Evolutionary conservation across 768 basidiomycete species (phyloP), one percentile per base, ranked within the genome.

Genomic region (Paxillus involutus): DNA sequence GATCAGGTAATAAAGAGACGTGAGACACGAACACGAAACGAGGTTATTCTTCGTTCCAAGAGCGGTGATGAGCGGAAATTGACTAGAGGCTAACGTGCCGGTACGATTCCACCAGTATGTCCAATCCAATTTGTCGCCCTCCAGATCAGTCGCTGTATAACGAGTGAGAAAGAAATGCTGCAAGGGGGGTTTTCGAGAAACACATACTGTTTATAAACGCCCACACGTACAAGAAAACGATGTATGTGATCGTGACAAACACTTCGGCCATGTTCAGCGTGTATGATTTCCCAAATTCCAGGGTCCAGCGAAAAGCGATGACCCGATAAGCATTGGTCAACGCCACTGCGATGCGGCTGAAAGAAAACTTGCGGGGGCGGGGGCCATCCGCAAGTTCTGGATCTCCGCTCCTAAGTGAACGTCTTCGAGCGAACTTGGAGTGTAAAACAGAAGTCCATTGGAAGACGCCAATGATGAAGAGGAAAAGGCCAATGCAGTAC

Each of bases 21-120:
- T 4, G 14, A 6, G 8, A 40, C 3, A 65, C 75, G 14, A 57
- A 76, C 75, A 63, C 1, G 71, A 63, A 33, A 82, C 66, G 24
- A 83, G 62, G 52, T 86, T 86, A 65, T 87, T 86, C 70, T 81
- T 81, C 56, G 80, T 81, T 1, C 82, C 83, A 24, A 88, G 75
- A 3, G 77, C 83, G 14, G 78, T 74, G 37, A 86, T 71, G 17
- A 87, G 70, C 2, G 83, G 80, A 0, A 83, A 65, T 63, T 87
- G 83, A 40, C 71, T 71, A 7, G 67, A 64, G 1, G 76, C 80
- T 21, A 83, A 73, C 29, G 67, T 66, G 1, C 73, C 78, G 2
- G 76, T 71, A 26, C 76, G 70, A 53, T 80, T 67, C 8, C 56
- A 57, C 59, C 62, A 72, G 49, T 64, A 70, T 3, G 16, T 44